Percentiles rank a stretch among this genome's conserved stretches.
Evolutionary conservation across 805 yeast genomes (phyloP).

Genomic region (Sugiyamaella smithiae): DNA sequence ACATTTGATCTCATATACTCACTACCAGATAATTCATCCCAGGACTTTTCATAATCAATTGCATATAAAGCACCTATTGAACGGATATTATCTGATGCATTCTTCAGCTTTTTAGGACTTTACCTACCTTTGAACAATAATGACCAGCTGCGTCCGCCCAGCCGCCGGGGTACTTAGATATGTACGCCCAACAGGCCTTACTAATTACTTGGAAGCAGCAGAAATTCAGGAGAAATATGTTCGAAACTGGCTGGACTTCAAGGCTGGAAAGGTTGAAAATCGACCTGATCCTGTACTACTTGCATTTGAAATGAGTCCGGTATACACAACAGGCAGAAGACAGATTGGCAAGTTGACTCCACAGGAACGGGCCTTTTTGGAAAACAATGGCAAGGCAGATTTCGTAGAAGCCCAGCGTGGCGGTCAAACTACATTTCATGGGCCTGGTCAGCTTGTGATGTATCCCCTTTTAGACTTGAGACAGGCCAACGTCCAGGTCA

Average conservation of each 20-base stretch:
- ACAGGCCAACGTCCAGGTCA: constrained; percentile 55
- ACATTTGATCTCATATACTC: neutral
- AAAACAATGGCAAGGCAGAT: constrained; percentile 41
- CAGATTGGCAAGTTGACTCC: constrained; percentile 52
- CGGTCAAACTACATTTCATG: constrained; percentile 96
- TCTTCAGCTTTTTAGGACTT: too few relatives aligned
- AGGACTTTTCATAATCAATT: too few relatives aligned
- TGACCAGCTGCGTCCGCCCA: neutral
- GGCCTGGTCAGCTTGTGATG: constrained; percentile 89
- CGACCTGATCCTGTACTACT: constrained; percentile 62
- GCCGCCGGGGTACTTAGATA: neutral
- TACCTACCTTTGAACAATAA: too few relatives aligned
- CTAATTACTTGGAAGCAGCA: constrained; percentile 24
- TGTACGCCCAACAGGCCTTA: constrained; percentile 19
- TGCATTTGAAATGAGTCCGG: constrained; percentile 81
- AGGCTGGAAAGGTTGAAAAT: neutral
- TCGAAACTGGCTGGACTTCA: constrained; percentile 14
- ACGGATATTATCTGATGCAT: too few relatives aligned
- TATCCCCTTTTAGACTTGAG: constrained; percentile 75
- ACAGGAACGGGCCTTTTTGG: constrained; percentile 29
- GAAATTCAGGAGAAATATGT: constrained; percentile 22
- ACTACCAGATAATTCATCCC: too few relatives aligned
- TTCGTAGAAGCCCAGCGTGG: constrained; percentile 85
- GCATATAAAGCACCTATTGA: too few relatives aligned
- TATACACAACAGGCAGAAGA: constrained; percentile 89